Conservation (phyloP, 2,329 filamentous ascomycete genomes). For the Neofusicoccum laricinum region DNA sequence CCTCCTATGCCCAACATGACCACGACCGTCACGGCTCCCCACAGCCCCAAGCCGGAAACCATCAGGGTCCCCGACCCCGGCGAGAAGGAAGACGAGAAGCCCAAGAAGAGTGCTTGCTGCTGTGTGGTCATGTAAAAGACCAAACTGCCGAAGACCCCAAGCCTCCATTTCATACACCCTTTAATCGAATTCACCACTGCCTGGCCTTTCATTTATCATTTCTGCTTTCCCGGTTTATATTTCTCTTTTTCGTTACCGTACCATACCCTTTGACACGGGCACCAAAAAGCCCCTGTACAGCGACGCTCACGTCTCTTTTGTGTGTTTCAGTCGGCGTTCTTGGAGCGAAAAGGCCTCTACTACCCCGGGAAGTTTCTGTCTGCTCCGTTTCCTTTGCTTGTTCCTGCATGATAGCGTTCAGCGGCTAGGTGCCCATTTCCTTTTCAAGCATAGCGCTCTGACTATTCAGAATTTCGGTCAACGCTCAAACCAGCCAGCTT, state of each 20-base stretch:
- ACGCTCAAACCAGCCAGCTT: neutral
- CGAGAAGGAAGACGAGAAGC: slow-evolving; percentile 46
- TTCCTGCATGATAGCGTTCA: slow-evolving; percentile 12
- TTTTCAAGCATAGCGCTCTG: slow-evolving; percentile 11
- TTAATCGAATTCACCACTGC: neutral
- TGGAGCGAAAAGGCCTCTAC: slow-evolving; percentile 13
- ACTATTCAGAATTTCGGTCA: neutral
- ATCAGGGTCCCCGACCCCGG: slow-evolving; percentile 54
- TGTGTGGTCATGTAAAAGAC: slow-evolving; percentile 69
- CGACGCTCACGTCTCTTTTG: slow-evolving; percentile 17
- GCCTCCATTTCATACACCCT: neutral
- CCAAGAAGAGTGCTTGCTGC: slow-evolving; percentile 63
- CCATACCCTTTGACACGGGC: slow-evolving; percentile 16
- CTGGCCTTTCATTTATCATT: slow-evolving; percentile 1
- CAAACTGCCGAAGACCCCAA: neutral
- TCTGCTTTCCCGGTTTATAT: neutral
- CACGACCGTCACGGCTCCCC: neutral
- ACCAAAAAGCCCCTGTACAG: slow-evolving; percentile 9
- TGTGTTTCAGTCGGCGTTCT: slow-evolving; percentile 7
- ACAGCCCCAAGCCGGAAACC: slow-evolving; percentile 36
- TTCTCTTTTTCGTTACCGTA: neutral
- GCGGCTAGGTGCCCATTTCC: slow-evolving; percentile 1
- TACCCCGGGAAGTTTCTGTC: slow-evolving; percentile 1
- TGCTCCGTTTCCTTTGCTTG: neutral
- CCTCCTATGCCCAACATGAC: slow-evolving; percentile 17